Evolutionary conservation across 805 yeast genomes (phyloP).

Genomic region (Saccharomycopsis babjevae): DNA sequence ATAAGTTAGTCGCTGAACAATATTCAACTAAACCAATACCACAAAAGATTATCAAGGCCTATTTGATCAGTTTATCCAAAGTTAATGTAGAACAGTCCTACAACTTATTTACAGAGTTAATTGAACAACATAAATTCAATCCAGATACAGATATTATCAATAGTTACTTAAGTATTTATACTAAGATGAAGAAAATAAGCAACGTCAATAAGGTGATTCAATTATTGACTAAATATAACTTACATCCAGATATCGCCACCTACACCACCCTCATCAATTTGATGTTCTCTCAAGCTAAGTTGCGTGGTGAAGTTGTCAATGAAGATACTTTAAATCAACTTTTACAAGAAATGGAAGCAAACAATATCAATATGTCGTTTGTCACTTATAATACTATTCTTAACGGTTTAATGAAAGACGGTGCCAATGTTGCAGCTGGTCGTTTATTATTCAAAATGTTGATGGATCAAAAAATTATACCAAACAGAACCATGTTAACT

Average conservation of each 20-base stretch:
- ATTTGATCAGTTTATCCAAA: slow-evolving; percentile 19
- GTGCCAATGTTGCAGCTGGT: slow-evolving; percentile 41
- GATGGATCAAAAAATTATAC: slow-evolving; percentile 35
- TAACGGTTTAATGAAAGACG: slow-evolving; percentile 40
- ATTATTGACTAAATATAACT: slow-evolving; percentile 31
- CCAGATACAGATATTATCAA: slow-evolving; percentile 46
- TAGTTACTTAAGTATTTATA: slow-evolving; percentile 35
- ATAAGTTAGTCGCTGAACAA: not conserved
- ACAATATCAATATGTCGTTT: slow-evolving; percentile 32
- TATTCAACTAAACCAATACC: slow-evolving; percentile 17
- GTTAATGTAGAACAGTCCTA: slow-evolving; percentile 10
- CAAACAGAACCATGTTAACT: slow-evolving; percentile 28
- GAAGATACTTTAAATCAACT: slow-evolving; percentile 30
- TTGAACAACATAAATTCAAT: slow-evolving; percentile 24
- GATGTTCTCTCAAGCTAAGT: slow-evolving; percentile 36
- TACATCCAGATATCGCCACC: slow-evolving; percentile 52
- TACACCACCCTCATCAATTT: slow-evolving; percentile 49
- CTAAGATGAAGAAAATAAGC: slow-evolving; percentile 30
- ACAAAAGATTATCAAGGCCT: slow-evolving; percentile 18
- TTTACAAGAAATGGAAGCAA: slow-evolving; percentile 32
- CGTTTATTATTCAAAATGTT: slow-evolving; percentile 36
- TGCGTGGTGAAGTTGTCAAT: slow-evolving; percentile 35
- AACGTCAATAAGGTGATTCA: slow-evolving; percentile 41
- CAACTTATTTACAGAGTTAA: slow-evolving; percentile 14
- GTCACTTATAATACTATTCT: slow-evolving; percentile 43